Percentiles rank a stretch among this genome's conserved stretches.
These are phyloP conservation scores for Coemansia pectinata DNA, from an alignment of 192 early-diverging fungal genomes.

Conservation along the genomic window DNA sequence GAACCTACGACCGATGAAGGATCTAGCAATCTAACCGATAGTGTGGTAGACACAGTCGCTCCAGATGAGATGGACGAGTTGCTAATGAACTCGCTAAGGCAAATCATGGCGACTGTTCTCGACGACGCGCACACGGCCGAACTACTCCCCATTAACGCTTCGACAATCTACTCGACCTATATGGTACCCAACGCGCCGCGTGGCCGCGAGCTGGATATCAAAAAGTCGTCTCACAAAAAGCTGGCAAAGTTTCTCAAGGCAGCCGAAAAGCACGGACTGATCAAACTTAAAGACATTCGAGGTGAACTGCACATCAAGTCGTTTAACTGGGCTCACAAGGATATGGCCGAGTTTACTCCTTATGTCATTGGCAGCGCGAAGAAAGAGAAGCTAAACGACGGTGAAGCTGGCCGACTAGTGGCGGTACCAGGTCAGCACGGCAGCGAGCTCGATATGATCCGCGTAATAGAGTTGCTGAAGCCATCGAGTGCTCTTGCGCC, in stretches of 20 bases:
- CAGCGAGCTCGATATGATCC: constrained; percentile 3
- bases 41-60: neutral
- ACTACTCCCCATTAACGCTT: constrained; percentile 73
- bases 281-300: constrained; percentile 79
- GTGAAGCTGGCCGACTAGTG: neutral
- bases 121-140: constrained; percentile 54
- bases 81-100: constrained; percentile 69
- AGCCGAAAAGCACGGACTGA: constrained; percentile 79
- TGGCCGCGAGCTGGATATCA: constrained; percentile 72
- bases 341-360: constrained; percentile 33
- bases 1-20: neutral
- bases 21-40: neutral
- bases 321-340: constrained; percentile 33
- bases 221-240: constrained; percentile 86
- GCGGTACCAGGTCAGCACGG: neutral
- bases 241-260: constrained; percentile 84
- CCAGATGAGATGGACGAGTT: constrained; percentile 73
- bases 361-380: constrained; percentile 16
- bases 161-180: constrained; percentile 74
- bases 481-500: constrained; percentile 51
- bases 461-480: constrained; percentile 59
- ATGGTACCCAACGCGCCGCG: constrained; percentile 68
- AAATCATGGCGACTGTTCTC: constrained; percentile 69
- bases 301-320: constrained; percentile 47
- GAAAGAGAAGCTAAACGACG: neutral